phyloP scores from a whole-genome alignment of 169 alveolate genomes.

The Cryptosporidium tyzzeri region DNA sequence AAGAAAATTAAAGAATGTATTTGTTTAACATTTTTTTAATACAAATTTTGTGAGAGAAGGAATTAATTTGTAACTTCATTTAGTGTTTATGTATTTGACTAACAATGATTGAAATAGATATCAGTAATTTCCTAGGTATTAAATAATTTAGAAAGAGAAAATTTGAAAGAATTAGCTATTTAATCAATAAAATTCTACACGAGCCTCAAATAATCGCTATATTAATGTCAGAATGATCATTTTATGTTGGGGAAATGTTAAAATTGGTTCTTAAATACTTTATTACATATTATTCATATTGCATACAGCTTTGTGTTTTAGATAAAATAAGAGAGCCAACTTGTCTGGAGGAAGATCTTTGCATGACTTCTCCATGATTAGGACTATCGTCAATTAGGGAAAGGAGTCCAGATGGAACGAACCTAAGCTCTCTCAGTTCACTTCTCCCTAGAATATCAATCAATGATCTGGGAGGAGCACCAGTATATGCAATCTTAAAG shows the following conservation, averaged over 20 bases:
- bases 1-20: neutral
- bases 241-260: neutral
- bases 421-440: constrained; percentile 64
- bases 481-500: constrained; percentile 46
- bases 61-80: no score
- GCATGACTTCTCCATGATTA: constrained; percentile 48
- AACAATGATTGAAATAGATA: neutral
- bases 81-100: neutral
- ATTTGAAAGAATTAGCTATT: neutral
- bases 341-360: constrained; percentile 59
- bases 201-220: neutral
- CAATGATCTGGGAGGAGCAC: constrained; percentile 45
- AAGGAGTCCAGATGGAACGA: constrained; percentile 74
- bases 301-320: constrained; percentile 55
- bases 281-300: neutral
- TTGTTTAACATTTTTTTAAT: neutral
- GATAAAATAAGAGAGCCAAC: constrained; percentile 63
- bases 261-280: neutral
- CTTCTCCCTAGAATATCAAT: constrained; percentile 31
- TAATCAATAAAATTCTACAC: neutral
- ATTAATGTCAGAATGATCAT: neutral
- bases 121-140: neutral
- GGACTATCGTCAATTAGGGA: constrained; percentile 61
- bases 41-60: neutral
- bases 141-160: no score